phyloP scores from a whole-genome alignment of 1,284 basidiomycete genomes.

The Heterobasidion parviporum region DNA sequence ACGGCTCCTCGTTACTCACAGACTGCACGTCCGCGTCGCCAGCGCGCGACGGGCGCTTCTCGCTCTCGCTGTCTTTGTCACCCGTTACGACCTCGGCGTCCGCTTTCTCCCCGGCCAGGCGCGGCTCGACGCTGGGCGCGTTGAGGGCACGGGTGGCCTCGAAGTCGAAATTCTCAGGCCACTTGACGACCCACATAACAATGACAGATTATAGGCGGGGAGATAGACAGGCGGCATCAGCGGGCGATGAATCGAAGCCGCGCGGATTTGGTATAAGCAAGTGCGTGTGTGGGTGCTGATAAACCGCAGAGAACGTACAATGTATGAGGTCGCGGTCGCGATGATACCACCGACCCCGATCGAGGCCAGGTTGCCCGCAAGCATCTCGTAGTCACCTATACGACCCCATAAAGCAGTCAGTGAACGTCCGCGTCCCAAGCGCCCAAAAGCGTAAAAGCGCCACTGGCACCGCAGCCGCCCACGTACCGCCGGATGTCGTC shows the following conservation, averaged over 20 bases:
- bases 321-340: slow-evolving; percentile 51
- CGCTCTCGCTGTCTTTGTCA: slow-evolving; percentile 22
- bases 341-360: slow-evolving; percentile 80
- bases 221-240: not conserved
- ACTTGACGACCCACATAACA: slow-evolving; percentile 29
- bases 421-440: not conserved
- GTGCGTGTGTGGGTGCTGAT: too few relatives aligned
- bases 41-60: slow-evolving; percentile 22
- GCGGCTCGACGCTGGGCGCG: slow-evolving; percentile 18
- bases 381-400: slow-evolving; percentile 71
- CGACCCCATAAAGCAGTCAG: not conserved
- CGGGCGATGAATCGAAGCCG: not conserved
- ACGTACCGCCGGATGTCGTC: slow-evolving; percentile 15
- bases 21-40: slow-evolving; percentile 17
- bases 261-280: too few relatives aligned
- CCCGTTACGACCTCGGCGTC: slow-evolving; percentile 1
- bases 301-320: slow-evolving; percentile 31
- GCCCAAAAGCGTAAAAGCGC: not conserved
- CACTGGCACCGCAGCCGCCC: not conserved
- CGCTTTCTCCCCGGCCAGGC: not conserved
- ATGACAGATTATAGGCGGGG: not conserved
- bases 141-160: slow-evolving; percentile 73
- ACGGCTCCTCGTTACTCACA: slow-evolving; percentile 22
- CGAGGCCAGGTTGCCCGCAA: slow-evolving; percentile 83
- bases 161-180: slow-evolving; percentile 79